Evolutionary conservation across 2,329 filamentous ascomycete species (phyloP).

Genomic region (Aspergillus novofumigatus): DNA sequence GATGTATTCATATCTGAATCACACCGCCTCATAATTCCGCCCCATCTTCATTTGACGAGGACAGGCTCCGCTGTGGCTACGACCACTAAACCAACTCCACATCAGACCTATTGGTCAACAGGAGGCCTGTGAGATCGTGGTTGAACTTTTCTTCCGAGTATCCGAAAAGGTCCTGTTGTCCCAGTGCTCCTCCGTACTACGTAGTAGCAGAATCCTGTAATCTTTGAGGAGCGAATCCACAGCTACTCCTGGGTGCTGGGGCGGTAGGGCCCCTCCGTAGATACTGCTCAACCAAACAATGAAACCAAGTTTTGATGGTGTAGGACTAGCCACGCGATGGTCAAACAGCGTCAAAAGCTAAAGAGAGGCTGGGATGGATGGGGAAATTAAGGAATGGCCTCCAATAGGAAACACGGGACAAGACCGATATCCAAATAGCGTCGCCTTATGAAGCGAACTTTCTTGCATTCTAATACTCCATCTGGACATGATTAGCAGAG

Average conservation of each 20-base stretch:
- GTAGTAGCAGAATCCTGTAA: not conserved
- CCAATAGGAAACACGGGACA: not conserved
- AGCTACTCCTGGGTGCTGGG: not conserved
- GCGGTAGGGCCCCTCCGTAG: not conserved
- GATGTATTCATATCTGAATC: not conserved
- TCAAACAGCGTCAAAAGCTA: conserved; percentile 1
- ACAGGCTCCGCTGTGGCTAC: not conserved
- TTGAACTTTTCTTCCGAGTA: not conserved
- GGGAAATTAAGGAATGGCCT: not conserved
- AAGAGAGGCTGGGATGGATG: not conserved
- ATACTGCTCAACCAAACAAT: not conserved
- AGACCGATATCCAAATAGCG: not conserved
- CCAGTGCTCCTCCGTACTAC: too few species aligned
- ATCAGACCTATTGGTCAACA: too few species aligned
- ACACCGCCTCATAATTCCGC: not conserved
- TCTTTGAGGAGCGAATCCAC: not conserved
- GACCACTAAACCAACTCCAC: not conserved
- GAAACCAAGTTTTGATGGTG: not conserved
- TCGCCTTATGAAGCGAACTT: not conserved
- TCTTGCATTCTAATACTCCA: conserved; percentile 3
- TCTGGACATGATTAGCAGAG: not conserved
- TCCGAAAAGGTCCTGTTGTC: not conserved
- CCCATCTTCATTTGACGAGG: not conserved
- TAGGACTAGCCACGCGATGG: not conserved
- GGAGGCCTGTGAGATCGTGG: not conserved